Evolutionary conservation across 441 rosid species (phyloP).

Genomic region (Capsella rubella): DNA sequence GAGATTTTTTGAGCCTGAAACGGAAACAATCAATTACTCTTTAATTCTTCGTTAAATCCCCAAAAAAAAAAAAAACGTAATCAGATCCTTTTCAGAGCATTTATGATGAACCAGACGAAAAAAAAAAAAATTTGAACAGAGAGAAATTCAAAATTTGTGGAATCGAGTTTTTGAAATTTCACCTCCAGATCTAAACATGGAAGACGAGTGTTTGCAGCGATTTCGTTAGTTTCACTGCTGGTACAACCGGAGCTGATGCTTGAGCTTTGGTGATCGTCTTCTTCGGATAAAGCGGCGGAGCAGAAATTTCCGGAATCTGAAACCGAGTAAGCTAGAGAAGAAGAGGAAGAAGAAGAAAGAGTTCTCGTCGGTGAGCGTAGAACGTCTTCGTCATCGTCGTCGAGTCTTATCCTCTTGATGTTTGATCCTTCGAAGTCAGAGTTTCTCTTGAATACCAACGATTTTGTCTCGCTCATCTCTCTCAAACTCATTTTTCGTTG

Average conservation of each 20-base stretch:
- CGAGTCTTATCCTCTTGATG: conserved; percentile 53
- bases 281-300: conserved; percentile 13
- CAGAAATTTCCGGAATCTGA: conserved; percentile 34
- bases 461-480: conserved; percentile 45
- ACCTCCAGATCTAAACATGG: conserved; percentile 66
- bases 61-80: conserved; percentile 15
- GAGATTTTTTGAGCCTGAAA: conserved; percentile 43
- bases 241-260: conserved; percentile 45
- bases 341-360: conserved; percentile 26
- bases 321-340: conserved; percentile 23
- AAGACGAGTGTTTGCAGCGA: conserved; percentile 41
- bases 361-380: background rate
- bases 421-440: conserved; percentile 42
- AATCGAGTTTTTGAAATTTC: conserved; percentile 27
- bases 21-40: conserved; percentile 13
- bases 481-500: conserved; percentile 10
- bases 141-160: conserved; percentile 14
- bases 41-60: background rate
- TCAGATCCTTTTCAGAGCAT: conserved; percentile 29
- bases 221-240: conserved; percentile 46
- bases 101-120: conserved; percentile 13
- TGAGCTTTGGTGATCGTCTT: conserved; percentile 39
- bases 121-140: background rate
- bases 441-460: conserved; percentile 39
- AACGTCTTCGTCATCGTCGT: conserved; percentile 24